Base-by-base conservation (phyloP, 1,139 yeast species). In the Wickerhamomyces sp. region DNA sequence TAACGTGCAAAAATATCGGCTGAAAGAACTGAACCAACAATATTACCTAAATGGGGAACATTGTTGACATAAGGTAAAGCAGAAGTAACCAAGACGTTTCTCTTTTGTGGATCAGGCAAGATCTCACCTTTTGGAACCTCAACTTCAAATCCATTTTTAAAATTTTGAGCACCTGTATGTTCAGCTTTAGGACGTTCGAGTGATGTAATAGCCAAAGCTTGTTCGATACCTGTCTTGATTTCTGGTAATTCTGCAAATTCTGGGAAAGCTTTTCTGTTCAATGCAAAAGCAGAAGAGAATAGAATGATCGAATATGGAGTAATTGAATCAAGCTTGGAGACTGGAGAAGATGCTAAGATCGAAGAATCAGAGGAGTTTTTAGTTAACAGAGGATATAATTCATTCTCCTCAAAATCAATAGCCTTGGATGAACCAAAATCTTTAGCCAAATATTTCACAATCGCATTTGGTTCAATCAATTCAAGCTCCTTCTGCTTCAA, bases 11-110 rank as follows among this genome's bases (percentile, higher is more conserved):
- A 94, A 48, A 92, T 87, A 68, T 92, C 99, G 27, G 98, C 98
- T 44, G 92, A 80, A 49, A 92, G 74, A 27, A 92, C 97, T 30
- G 96, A 84, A 8, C 99, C 99, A 44, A 92, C 78, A 54, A 92
- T 89, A 67, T 92, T 92, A 58, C 99, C 99, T 63, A 92, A 74
- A 65, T 92, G 99, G 36, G 99, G 99, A 41, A 92, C 98, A 58
- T 92, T 92, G 67, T 92, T 92, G 43, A 92, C 98, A 56, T 92
- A 92, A 13, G 99, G 99, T 56, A 92, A 76, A 26, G 99, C 97
- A 19, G 97, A 90, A 2, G 98, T 90, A 58, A 92, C 81, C 52
- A 92, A 71, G 42, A 92, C 76, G 63, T 92, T 92, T 58, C 85
- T 75, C 76, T 16, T 74, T 68, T 51, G 76, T 76, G 49, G 46